Conservation (phyloP, 192 early-diverging fungal genomes). For the Helicostylum pulchrum region DNA sequence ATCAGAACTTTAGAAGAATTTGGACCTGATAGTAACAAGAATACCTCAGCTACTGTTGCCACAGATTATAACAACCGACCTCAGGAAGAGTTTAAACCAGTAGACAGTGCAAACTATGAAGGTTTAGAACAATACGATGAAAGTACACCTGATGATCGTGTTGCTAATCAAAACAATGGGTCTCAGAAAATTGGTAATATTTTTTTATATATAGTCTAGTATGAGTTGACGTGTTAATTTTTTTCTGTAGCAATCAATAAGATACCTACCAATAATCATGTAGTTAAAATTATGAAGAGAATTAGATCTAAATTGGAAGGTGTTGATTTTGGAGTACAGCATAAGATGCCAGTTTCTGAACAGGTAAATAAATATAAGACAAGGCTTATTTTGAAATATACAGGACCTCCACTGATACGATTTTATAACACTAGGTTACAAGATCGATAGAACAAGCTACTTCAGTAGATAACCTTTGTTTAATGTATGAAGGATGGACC, state of each 20-base stretch:
- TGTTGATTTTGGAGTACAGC: conserved; percentile 45
- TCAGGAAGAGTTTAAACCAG: no score
- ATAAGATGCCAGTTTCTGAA: conserved; percentile 58
- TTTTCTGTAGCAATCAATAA: background rate
- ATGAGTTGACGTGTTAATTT: background rate
- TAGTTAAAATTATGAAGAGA: conserved; percentile 57
- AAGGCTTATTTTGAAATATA: background rate
- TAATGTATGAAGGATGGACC: conserved; percentile 91
- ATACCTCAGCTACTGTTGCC: background rate
- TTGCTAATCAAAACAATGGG: no score
- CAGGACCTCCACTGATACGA: background rate
- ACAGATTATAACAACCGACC: background rate
- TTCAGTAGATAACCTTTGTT: conserved; percentile 61
- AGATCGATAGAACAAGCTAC: conserved; percentile 65
- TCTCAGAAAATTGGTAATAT: background rate
- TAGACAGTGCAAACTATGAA: background rate
- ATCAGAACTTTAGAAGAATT: conserved; percentile 12
- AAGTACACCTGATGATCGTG: background rate
- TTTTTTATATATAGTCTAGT: background rate
- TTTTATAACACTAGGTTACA: conserved; percentile 43
- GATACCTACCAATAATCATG: conserved; percentile 52
- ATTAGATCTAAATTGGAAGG: conserved; percentile 69
- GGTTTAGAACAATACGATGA: background rate
- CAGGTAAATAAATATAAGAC: conserved; percentile 41
- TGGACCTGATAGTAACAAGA: conserved; percentile 10